phyloP scores from a whole-genome alignment of 163 green algal species.

The Scenedesmus sp. region DNA sequence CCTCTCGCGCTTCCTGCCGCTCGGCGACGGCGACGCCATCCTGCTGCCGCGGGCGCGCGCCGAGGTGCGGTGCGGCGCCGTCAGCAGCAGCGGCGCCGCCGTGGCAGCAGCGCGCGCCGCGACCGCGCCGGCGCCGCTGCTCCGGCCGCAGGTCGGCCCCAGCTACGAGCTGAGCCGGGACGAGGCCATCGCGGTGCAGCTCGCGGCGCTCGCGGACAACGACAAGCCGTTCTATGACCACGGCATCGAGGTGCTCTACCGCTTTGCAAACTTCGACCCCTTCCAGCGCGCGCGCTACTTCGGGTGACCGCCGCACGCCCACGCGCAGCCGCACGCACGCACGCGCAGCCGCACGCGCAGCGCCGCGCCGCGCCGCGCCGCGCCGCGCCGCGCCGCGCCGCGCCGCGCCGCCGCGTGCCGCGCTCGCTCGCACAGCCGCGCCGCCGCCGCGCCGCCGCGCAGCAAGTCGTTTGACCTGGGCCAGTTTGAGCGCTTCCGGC shows the following conservation, averaged over 20 bases:
- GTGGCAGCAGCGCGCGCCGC: too few species aligned
- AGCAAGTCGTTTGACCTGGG: conserved; percentile 69
- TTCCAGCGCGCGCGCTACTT: conserved; percentile 65
- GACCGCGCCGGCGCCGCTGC: too few species aligned
- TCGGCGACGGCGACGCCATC: conserved; percentile 41
- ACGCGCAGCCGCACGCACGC: neutral
- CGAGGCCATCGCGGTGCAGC: conserved; percentile 37
- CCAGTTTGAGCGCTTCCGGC: conserved; percentile 78
- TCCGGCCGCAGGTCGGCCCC: conserved; percentile 25
- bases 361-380: neutral
- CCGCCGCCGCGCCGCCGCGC: too few species aligned
- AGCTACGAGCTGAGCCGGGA: conserved; percentile 11
- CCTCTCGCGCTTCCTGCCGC: conserved; percentile 10
- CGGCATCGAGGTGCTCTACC: conserved; percentile 54
- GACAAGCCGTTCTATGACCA: conserved; percentile 64
- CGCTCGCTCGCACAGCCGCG: too few species aligned
- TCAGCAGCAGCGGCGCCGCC: too few species aligned
- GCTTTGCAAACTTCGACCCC: conserved; percentile 69
- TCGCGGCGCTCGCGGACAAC: conserved; percentile 58
- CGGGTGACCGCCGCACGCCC: conserved; percentile 38
- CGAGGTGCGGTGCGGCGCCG: too few species aligned
- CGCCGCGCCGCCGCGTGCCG: neutral
- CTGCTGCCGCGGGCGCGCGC: neutral
- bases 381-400: neutral
- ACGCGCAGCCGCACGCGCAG: neutral